Conservation (phyloP, 1,139 yeast species). For the Lodderomyces metapsilosis region DNA sequence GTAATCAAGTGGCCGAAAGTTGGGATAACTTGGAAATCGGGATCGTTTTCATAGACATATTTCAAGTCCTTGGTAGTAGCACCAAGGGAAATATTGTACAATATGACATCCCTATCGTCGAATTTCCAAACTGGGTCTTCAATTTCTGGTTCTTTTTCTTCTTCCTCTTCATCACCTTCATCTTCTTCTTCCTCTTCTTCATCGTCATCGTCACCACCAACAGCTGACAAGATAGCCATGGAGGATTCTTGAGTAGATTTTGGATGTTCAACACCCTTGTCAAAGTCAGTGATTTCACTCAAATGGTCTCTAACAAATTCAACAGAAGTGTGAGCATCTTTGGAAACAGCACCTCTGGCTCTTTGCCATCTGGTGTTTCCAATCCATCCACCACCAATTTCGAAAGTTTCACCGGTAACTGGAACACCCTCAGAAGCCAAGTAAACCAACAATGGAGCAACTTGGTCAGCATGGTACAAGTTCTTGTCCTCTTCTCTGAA, state of each 20-base stretch:
- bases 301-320: conserved; percentile 74
- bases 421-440: conserved; percentile 75
- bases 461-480: conserved; percentile 83
- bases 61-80: conserved; percentile 76
- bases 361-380: conserved; percentile 96
- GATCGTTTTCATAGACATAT: conserved; percentile 75
- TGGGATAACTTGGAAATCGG: conserved; percentile 86
- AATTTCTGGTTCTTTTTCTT: conserved; percentile 45
- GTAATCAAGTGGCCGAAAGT: conserved; percentile 87
- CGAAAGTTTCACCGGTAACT: conserved; percentile 41
- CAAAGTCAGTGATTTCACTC: conserved; percentile 64
- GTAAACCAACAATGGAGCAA: conserved; percentile 84
- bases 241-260: conserved; percentile 72
- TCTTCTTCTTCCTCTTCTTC: conserved; percentile 48
- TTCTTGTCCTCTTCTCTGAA: conserved; percentile 75
- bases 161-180: conserved; percentile 52
- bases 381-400: conserved; percentile 84
- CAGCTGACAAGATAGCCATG: conserved; percentile 70
- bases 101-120: conserved; percentile 69
- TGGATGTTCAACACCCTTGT: conserved; percentile 58
- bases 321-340: conserved; percentile 54
- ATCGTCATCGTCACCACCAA: conserved; percentile 53
- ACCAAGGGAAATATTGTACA: conserved; percentile 89
- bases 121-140: conserved; percentile 46
- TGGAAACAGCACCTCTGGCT: conserved; percentile 77